Percentiles rank a stretch among this genome's conserved stretches.
Conservation (phyloP, 768 basidiomycete species). For the Kwoniella dendrophila region DNA sequence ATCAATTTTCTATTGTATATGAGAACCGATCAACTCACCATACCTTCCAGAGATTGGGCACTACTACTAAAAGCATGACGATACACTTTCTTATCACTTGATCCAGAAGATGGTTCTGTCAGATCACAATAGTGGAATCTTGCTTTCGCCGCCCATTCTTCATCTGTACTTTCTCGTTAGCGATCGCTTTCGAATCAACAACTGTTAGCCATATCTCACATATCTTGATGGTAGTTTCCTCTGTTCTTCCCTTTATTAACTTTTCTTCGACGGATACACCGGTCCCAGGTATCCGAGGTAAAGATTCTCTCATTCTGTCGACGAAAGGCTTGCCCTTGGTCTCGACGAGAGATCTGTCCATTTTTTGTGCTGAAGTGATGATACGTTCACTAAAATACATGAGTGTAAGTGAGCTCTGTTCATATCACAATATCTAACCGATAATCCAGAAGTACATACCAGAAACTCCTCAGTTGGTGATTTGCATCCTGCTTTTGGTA, state of each 20-base stretch:
- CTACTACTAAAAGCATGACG: slow-evolving; percentile 30
- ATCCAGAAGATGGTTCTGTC: slow-evolving; percentile 58
- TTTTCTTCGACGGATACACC: slow-evolving; percentile 38
- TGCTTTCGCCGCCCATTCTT: slow-evolving; percentile 78
- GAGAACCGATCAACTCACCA: slow-evolving; percentile 14
- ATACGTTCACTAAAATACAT: slow-evolving; percentile 64
- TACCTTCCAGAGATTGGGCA: slow-evolving; percentile 19
- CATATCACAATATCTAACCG: neutral
- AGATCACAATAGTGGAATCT: slow-evolving; percentile 94
- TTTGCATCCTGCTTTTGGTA: slow-evolving; percentile 71
- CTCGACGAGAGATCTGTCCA: slow-evolving; percentile 83
- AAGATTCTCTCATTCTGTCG: slow-evolving; percentile 69
- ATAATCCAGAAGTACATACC: slow-evolving; percentile 54
- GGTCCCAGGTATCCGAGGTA: slow-evolving; percentile 69
- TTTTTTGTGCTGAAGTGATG: slow-evolving; percentile 74
- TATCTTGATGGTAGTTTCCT: slow-evolving; percentile 68
- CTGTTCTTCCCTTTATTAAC: slow-evolving; percentile 63
- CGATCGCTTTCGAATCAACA: neutral
- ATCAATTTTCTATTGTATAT: neutral
- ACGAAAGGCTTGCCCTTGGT: slow-evolving; percentile 89
- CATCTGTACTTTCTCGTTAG: slow-evolving; percentile 54
- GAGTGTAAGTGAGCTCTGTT: neutral
- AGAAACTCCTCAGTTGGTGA: slow-evolving; percentile 74
- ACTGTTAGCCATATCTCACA: slow-evolving; percentile 55
- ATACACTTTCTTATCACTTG: slow-evolving; percentile 14